phyloP scores from a whole-genome alignment of 2,329 filamentous ascomycete species.

The Macrophomina phaseolina region DNA sequence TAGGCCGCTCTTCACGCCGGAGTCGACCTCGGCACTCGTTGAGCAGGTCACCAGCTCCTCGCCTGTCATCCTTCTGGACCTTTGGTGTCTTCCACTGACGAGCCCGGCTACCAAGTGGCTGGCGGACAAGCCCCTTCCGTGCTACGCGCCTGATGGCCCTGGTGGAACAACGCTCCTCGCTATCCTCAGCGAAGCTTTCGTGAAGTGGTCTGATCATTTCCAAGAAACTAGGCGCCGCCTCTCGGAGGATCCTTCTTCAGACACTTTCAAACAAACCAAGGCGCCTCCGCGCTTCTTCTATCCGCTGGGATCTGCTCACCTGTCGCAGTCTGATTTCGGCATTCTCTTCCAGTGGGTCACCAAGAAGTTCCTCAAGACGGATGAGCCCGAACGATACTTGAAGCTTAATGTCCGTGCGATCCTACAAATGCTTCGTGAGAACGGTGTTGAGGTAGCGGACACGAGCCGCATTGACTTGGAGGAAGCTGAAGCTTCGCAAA shows the following conservation, averaged over 20 bases:
- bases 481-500: slow-evolving; percentile 32
- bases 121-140: slow-evolving; percentile 74
- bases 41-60: slow-evolving; percentile 71
- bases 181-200: slow-evolving; percentile 77
- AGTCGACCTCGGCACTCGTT: slow-evolving; percentile 60
- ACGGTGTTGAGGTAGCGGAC: slow-evolving; percentile 48
- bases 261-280: slow-evolving; percentile 43
- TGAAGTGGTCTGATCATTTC: slow-evolving; percentile 77
- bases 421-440: slow-evolving; percentile 69
- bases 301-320: slow-evolving; percentile 73
- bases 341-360: slow-evolving; percentile 75
- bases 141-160: slow-evolving; percentile 59
- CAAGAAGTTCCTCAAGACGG: slow-evolving; percentile 56
- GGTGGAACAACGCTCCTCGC: slow-evolving; percentile 67
- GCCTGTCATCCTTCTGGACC: slow-evolving; percentile 74
- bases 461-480: slow-evolving; percentile 49
- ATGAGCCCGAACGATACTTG: slow-evolving; percentile 80
- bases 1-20: slow-evolving; percentile 67
- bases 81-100: slow-evolving; percentile 78
- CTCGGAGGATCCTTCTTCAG: slow-evolving; percentile 61
- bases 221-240: slow-evolving; percentile 70
- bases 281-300: slow-evolving; percentile 73
- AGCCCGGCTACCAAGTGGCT: slow-evolving; percentile 68
- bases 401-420: slow-evolving; percentile 82
- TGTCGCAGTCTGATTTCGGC: slow-evolving; percentile 84